These are phyloP conservation scores for Cinnamomum micranthum DNA, from an alignment of 164 flowering plant genomes.

Conservation along the genomic window DNA sequence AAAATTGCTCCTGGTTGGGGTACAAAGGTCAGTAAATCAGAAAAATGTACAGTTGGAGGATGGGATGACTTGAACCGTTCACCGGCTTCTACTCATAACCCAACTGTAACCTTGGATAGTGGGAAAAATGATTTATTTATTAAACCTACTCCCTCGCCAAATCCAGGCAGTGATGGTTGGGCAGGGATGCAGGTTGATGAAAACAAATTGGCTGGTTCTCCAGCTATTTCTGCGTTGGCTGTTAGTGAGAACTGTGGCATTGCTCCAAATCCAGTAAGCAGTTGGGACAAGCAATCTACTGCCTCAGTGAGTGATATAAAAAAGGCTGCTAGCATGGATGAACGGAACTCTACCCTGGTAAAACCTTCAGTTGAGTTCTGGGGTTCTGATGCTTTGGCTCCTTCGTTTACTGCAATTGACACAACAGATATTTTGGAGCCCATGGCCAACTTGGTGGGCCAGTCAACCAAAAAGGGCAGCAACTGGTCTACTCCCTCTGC, in stretches of 20 bases:
- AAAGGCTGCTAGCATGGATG: background rate
- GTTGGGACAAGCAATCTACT: background rate
- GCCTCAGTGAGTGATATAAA: background rate
- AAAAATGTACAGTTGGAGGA: background rate
- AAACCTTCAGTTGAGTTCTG: too few species aligned
- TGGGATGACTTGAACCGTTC: background rate
- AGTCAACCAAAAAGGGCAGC: too few species aligned
- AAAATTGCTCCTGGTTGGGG: slow-evolving; percentile 39
- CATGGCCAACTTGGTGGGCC: too few species aligned
- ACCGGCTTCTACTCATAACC: too few species aligned
- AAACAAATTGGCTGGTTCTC: too few species aligned
- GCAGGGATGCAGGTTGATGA: background rate
- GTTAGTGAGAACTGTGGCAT: too few species aligned
- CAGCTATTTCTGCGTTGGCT: too few species aligned
- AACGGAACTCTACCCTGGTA: background rate
- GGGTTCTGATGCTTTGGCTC: too few species aligned
- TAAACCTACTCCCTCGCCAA: slow-evolving; percentile 69
- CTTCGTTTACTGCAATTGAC: too few species aligned
- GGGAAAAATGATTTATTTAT: background rate
- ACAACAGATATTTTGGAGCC: too few species aligned
- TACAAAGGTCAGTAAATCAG: background rate
- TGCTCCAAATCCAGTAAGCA: too few species aligned
- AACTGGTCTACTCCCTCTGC: background rate
- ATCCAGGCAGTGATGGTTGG: slow-evolving; percentile 18
- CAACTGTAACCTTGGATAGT: slow-evolving; percentile 14